Evolutionary conservation across 768 basidiomycete genomes (phyloP).

Genomic region (Psilocybe sp.): DNA sequence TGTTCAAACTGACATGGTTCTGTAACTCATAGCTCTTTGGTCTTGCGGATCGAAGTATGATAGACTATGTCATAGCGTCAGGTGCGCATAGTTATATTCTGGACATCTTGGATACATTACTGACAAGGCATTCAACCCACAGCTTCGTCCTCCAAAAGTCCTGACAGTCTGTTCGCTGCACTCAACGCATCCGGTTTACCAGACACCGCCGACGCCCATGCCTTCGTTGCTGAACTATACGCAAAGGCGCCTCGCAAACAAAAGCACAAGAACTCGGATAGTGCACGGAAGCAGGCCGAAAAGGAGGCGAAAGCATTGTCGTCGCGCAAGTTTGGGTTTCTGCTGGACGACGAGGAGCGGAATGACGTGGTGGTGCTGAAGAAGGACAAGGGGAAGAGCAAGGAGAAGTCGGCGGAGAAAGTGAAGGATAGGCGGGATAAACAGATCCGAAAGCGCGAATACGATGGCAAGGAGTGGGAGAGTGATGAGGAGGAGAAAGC

Average conservation of each 20-base stretch:
- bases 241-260: conserved; percentile 73
- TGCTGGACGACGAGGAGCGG: conserved; percentile 74
- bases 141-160: conserved; percentile 84
- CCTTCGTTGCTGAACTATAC: conserved; percentile 78
- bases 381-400: conserved; percentile 27
- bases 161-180: conserved; percentile 73
- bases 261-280: conserved; percentile 59
- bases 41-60: conserved; percentile 77
- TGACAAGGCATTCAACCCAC: conserved; percentile 7
- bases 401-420: conserved; percentile 15
- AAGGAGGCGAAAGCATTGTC: conserved; percentile 69
- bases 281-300: conserved; percentile 64
- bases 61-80: conserved; percentile 85
- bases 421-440: conserved; percentile 57
- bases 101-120: neutral
- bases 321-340: conserved; percentile 72
- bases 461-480: conserved; percentile 83
- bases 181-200: conserved; percentile 80
- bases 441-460: conserved; percentile 76
- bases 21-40: conserved; percentile 65
- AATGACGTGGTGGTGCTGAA: conserved; percentile 39
- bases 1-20: neutral
- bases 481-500: conserved; percentile 84
- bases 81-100: conserved; percentile 39
- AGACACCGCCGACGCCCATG: conserved; percentile 73